Evolutionary conservation across 805 yeast genomes (phyloP).

Genomic region (fission yeast (Schizosaccharomyces pombe)): DNA sequence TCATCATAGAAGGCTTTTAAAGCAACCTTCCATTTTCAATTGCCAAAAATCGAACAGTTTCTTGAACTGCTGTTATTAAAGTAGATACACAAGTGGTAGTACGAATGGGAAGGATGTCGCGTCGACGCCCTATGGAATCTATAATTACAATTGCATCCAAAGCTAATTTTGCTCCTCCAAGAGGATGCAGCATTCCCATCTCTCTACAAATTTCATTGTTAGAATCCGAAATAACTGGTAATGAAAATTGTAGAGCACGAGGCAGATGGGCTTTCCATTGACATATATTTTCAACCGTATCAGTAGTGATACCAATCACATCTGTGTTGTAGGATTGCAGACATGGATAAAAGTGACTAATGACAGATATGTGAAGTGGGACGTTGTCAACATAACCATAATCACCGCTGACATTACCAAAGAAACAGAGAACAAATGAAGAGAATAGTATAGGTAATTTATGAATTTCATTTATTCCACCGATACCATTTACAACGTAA

Average conservation of each 20-base stretch:
- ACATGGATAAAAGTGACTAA: neutral
- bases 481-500: neutral
- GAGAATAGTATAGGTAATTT: neutral
- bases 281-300: neutral
- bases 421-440: neutral
- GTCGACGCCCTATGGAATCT: constrained; percentile 6
- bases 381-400: neutral
- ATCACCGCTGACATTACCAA: neutral
- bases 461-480: neutral
- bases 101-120: constrained; percentile 5
- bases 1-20: neutral
- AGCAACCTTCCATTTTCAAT: neutral
- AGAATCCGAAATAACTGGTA: neutral
- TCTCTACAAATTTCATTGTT: neutral
- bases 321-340: neutral
- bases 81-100: neutral
- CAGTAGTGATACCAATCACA: neutral
- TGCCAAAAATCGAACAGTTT: neutral
- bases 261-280: neutral
- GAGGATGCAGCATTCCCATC: constrained; percentile 7
- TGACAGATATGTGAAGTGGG: neutral
- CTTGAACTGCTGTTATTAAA: neutral
- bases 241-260: neutral
- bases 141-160: constrained; percentile 8
- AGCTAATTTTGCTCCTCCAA: constrained; percentile 9